These are phyloP conservation scores for Hypsizygus marmoreus DNA, from an alignment of 768 basidiomycete genomes.

Conservation along the genomic window DNA sequence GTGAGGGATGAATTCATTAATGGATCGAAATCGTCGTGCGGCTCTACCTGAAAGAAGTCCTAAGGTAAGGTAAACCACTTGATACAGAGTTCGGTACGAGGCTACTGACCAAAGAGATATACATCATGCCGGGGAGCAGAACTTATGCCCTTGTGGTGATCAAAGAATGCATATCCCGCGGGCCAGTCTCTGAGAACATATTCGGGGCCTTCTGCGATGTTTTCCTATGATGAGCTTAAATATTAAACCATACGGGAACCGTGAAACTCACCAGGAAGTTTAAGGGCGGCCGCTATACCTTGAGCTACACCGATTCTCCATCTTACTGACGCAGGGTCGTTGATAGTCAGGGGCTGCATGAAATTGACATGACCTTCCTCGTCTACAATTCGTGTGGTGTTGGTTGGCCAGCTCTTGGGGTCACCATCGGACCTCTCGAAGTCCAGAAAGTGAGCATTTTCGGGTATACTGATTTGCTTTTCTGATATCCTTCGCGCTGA, in stretches of 20 bases:
- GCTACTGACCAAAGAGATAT: constrained; percentile 68
- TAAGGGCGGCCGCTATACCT: constrained; percentile 43
- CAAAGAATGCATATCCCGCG: constrained; percentile 65
- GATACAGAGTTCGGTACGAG: neutral
- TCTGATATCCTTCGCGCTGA: constrained; percentile 31
- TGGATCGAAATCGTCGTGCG: constrained; percentile 66
- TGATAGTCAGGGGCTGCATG: constrained; percentile 55
- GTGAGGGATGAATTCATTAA: constrained; percentile 86
- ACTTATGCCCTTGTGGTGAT: constrained; percentile 70
- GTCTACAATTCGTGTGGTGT: constrained; percentile 56
- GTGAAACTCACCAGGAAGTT: constrained; percentile 49
- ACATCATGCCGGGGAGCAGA: constrained; percentile 65
- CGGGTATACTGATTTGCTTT: constrained; percentile 38
- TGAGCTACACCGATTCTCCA: constrained; percentile 55
- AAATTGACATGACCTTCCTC: constrained; percentile 69
- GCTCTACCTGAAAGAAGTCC: constrained; percentile 41
- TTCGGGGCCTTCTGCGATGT: constrained; percentile 43
- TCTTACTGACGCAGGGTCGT: constrained; percentile 52
- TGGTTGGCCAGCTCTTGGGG: constrained; percentile 51
- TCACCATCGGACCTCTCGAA: constrained; percentile 68
- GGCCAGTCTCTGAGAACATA: constrained; percentile 73
- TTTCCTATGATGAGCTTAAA: constrained; percentile 9
- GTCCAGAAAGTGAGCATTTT: constrained; percentile 55
- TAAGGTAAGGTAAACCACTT: neutral
- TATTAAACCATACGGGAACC: constrained; percentile 1